Evolutionary conservation across 768 basidiomycete species (phyloP).

Genomic region (Phylloporus rhodoxanthus): DNA sequence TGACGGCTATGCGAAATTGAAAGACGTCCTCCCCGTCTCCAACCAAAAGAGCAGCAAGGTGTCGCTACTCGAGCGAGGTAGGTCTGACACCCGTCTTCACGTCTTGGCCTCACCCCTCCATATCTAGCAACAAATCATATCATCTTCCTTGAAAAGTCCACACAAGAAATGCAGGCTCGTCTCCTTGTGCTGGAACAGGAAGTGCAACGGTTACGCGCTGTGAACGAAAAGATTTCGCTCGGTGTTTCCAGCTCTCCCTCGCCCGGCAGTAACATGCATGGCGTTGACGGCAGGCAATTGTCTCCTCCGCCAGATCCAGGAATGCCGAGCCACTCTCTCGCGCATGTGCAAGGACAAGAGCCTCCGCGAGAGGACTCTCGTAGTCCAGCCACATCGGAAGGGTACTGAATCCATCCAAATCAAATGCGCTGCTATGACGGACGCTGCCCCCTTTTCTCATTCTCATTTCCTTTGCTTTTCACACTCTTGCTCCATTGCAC

Average conservation of each 20-base stretch:
- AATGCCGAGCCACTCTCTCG: conserved; percentile 42
- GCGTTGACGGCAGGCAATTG: conserved; percentile 44
- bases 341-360: conserved; percentile 54
- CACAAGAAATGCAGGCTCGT: conserved; percentile 65
- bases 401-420: conserved; percentile 23
- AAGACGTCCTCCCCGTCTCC: conserved; percentile 79
- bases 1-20: conserved; percentile 84
- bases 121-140: conserved; percentile 73
- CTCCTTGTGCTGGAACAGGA: conserved; percentile 63
- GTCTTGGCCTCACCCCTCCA: conserved; percentile 10
- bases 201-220: conserved; percentile 59
- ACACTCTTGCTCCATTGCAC: conserved; percentile 31
- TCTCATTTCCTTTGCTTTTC: conserved; percentile 26
- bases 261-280: conserved; percentile 38
- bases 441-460: conserved; percentile 32
- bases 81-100: conserved; percentile 17
- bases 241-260: conserved; percentile 52
- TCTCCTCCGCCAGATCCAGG: conserved; percentile 61
- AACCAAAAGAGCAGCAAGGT: conserved; percentile 93
- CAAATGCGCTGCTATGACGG: conserved; percentile 19
- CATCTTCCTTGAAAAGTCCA: conserved; percentile 61
- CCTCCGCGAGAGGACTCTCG: conserved; percentile 60
- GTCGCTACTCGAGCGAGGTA: conserved; percentile 82
- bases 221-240: conserved; percentile 83
- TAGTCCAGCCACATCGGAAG: conserved; percentile 29